Conservation (phyloP, 768 basidiomycete genomes). For the Inosperma sp. region DNA sequence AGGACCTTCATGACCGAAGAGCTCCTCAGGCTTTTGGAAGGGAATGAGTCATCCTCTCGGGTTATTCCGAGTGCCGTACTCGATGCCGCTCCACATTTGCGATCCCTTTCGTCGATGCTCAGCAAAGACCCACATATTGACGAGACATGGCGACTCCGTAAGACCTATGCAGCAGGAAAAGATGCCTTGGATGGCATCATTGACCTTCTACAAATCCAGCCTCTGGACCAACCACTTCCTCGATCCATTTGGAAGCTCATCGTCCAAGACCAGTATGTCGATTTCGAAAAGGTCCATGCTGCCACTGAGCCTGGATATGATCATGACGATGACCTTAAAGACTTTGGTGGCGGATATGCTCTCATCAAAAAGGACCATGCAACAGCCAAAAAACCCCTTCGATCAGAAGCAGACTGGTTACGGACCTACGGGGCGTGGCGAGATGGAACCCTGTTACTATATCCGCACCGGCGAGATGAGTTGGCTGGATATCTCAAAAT, state of each 20-base stretch:
- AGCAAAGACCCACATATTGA: background rate
- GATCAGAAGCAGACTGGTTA: constrained; percentile 13
- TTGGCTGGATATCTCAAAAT: constrained; percentile 4
- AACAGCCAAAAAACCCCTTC: background rate
- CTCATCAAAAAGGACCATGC: constrained; percentile 3
- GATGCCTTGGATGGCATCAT: background rate
- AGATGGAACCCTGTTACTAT: constrained; percentile 1
- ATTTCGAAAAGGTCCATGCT: constrained; percentile 1
- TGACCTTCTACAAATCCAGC: background rate
- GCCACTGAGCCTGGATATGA: background rate
- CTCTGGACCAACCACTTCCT: background rate
- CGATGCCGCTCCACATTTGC: background rate
- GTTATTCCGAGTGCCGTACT: background rate
- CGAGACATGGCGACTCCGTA: background rate
- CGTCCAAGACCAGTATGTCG: constrained; percentile 3
- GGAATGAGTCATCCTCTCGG: background rate
- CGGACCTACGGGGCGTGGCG: constrained; percentile 13
- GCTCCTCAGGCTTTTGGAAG: background rate
- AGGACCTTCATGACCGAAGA: background rate
- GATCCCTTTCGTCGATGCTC: too few species aligned
- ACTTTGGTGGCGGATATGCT: background rate
- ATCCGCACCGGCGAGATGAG: constrained; percentile 12
- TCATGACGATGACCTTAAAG: constrained; percentile 1
- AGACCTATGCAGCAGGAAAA: background rate
- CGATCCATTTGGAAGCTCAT: constrained; percentile 6